A percentile compares a stretch with the other conserved stretches of the same genome.
These are phyloP conservation scores for Ceratocystis cacaofunesta DNA, from an alignment of 2,329 filamentous ascomycete species.

Conservation along the genomic window DNA sequence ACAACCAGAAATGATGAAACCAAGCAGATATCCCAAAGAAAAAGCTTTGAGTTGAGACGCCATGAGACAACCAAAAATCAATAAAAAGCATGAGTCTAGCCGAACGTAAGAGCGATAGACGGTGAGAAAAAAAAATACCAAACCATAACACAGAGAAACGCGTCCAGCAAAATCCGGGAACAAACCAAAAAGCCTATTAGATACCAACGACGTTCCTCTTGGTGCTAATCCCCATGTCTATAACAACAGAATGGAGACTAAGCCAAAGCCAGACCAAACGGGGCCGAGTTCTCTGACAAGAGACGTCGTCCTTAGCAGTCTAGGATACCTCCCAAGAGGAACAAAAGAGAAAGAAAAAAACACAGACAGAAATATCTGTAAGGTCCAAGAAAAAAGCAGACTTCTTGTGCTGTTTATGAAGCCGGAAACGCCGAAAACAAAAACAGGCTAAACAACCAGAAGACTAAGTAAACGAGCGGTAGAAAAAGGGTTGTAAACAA, in stretches of 20 bases:
- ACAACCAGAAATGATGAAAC: neutral
- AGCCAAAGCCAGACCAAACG: no score
- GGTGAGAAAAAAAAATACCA: neutral
- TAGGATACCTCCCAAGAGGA: neutral
- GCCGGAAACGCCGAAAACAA: neutral
- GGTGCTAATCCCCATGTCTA: neutral
- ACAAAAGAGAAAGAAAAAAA: neutral
- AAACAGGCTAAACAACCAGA: neutral
- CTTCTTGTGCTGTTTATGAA: constrained; percentile 5
- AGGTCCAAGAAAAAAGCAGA: neutral
- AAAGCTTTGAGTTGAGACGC: neutral
- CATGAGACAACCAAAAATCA: neutral
- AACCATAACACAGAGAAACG: neutral
- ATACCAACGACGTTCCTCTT: neutral
- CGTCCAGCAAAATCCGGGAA: neutral
- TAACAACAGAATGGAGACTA: neutral
- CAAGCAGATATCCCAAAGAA: neutral
- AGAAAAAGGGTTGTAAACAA: neutral
- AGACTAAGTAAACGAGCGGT: neutral
- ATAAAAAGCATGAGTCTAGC: neutral
- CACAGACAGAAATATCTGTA: constrained; percentile 1
- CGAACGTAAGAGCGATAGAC: neutral
- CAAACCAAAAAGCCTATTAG: neutral
- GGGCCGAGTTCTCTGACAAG: neutral
- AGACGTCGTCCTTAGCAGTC: neutral